These are phyloP conservation scores for Suhomyces yuchorum DNA, from an alignment of 1,139 yeast species.

Conservation along the genomic window DNA sequence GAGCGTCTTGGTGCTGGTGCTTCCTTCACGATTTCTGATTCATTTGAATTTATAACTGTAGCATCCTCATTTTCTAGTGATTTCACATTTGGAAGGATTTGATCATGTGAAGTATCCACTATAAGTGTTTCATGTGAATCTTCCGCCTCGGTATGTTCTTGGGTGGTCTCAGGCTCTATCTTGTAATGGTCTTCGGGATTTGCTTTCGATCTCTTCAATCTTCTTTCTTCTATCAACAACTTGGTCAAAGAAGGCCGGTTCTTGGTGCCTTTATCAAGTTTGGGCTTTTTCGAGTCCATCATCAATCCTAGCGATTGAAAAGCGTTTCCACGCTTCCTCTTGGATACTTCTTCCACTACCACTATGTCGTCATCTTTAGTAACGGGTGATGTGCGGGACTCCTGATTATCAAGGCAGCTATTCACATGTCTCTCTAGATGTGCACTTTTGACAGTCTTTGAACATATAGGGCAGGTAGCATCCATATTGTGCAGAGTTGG, in stretches of 20 bases:
- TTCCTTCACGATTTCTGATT: neutral
- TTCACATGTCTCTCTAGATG: slow-evolving; percentile 47
- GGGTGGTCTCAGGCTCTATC: neutral
- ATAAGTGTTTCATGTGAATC: neutral
- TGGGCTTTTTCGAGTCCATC: slow-evolving; percentile 27
- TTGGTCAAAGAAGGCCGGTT: slow-evolving; percentile 13
- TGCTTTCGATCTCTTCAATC: slow-evolving; percentile 3
- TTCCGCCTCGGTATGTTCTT: neutral
- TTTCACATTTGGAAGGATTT: neutral
- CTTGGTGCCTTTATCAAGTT: slow-evolving; percentile 11
- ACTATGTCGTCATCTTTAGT: slow-evolving; percentile 10
- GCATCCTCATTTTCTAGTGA: neutral
- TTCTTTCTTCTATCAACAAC: slow-evolving; percentile 13
- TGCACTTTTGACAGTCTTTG: slow-evolving; percentile 23
- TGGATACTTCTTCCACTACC: slow-evolving; percentile 6
- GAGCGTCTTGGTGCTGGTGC: slow-evolving; percentile 5
- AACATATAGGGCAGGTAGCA: slow-evolving; percentile 41
- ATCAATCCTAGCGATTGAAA: slow-evolving; percentile 36
- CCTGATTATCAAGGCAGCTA: slow-evolving; percentile 34
- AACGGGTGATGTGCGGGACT: slow-evolving; percentile 6
- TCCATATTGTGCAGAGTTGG: slow-evolving; percentile 14
- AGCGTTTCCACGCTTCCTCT: slow-evolving; percentile 19
- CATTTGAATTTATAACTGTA: neutral
- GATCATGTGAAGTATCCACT: neutral
- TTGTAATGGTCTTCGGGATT: neutral